Evolutionary conservation across 1,284 basidiomycete genomes (phyloP).

Genomic region (Tylopilus sp.): DNA sequence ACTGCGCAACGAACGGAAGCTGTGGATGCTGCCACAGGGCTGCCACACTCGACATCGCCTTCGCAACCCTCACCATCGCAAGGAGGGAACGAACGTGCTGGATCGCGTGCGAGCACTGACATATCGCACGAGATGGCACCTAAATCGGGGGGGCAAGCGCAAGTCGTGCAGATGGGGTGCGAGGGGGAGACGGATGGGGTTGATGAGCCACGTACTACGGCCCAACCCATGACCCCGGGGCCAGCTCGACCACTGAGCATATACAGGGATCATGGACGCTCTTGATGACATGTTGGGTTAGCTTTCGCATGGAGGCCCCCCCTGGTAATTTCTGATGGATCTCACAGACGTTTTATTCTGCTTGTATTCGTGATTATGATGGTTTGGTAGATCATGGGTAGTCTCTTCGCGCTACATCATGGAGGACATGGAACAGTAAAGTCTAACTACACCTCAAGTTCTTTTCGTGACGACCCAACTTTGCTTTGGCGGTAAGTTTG

Average conservation of each 20-base stretch:
- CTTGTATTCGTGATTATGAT: background rate
- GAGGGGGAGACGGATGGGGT: conserved; percentile 3
- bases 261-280: background rate
- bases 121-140: conserved; percentile 9
- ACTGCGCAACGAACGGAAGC: background rate
- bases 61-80: conserved; percentile 1
- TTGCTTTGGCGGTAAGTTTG: no score
- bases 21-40: background rate
- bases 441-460: no score
- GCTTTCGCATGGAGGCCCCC: background rate
- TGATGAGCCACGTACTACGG: conserved; percentile 19
- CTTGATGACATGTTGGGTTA: background rate
- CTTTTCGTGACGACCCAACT: no score
- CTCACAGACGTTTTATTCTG: background rate
- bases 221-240: conserved; percentile 15
- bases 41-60: conserved; percentile 1
- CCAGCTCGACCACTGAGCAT: conserved; percentile 17
- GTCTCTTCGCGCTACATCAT: no score
- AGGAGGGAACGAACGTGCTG: background rate
- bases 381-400: background rate
- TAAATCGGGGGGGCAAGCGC: background rate
- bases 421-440: no score
- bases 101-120: conserved; percentile 16
- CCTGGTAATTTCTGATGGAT: background rate
- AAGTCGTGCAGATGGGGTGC: conserved; percentile 1